phyloP scores from a whole-genome alignment of 2,329 filamentous ascomycete genomes.

The Fusarium virguliforme region DNA sequence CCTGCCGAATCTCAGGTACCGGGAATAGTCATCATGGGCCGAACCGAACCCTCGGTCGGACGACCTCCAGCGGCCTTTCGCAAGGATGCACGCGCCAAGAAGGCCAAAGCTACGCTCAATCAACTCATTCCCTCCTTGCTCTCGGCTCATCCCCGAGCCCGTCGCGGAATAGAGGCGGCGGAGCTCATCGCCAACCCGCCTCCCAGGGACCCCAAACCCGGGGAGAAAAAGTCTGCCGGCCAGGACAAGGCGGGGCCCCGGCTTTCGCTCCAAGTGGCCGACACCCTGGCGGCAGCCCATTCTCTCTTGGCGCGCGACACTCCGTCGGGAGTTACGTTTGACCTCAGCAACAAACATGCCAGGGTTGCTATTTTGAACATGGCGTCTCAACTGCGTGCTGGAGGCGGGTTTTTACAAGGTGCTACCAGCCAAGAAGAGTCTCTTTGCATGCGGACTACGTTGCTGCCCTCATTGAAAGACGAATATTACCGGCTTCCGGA shows the following conservation, averaged over 20 bases:
- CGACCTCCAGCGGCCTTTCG: constrained; percentile 48
- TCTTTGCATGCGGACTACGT: constrained; percentile 73
- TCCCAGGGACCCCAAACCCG: neutral
- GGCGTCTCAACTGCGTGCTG: constrained; percentile 74
- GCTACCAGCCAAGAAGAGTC: constrained; percentile 75
- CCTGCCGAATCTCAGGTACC: neutral
- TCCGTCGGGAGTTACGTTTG: neutral
- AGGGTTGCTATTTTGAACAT: constrained; percentile 73
- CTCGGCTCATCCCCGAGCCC: constrained; percentile 68
- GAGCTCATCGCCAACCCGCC: constrained; percentile 63
- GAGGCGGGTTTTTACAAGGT: constrained; percentile 74
- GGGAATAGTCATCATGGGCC: constrained; percentile 42
- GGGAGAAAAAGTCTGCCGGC: neutral
- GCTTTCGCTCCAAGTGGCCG: constrained; percentile 65
- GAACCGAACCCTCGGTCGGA: constrained; percentile 47
- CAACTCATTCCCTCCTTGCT: constrained; percentile 72
- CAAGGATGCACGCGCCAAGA: constrained; percentile 65
- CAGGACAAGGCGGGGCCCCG: constrained; percentile 45
- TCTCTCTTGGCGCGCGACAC: constrained; percentile 30
- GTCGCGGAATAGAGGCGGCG: constrained; percentile 67
- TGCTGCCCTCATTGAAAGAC: constrained; percentile 72
- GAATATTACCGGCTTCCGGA: constrained; percentile 74
- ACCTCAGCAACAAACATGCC: constrained; percentile 34
- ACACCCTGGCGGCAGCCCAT: constrained; percentile 69
- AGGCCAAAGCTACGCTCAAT: constrained; percentile 71